phyloP scores from a whole-genome alignment of 805 yeast species.

The Debaryomyces tyrocola region DNA sequence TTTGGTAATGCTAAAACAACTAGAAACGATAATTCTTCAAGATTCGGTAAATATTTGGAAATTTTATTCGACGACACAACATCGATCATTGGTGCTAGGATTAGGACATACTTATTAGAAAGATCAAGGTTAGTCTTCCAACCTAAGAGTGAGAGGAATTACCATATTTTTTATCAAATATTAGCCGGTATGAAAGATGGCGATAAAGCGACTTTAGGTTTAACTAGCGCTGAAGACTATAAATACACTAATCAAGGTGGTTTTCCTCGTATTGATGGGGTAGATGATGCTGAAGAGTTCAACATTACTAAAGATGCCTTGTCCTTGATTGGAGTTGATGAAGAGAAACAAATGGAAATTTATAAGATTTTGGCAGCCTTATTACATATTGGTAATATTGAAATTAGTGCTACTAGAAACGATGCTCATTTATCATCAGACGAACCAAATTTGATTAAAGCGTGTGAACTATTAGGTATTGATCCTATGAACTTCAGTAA shows the following conservation, averaged over 20 bases:
- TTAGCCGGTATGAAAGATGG: slow-evolving; percentile 66
- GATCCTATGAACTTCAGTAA: slow-evolving; percentile 73
- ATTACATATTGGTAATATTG: slow-evolving; percentile 90
- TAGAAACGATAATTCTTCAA: slow-evolving; percentile 94
- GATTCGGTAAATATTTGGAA: slow-evolving; percentile 95
- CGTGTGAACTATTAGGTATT: slow-evolving; percentile 81
- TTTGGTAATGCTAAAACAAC: slow-evolving; percentile 98
- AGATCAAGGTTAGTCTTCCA: slow-evolving; percentile 94
- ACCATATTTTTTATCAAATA: slow-evolving; percentile 91
- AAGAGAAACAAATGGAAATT: slow-evolving; percentile 59
- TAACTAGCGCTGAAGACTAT: slow-evolving; percentile 66
- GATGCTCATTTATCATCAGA: slow-evolving; percentile 81
- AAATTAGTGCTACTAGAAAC: slow-evolving; percentile 77
- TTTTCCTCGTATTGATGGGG: slow-evolving; percentile 63
- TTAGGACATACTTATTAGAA: slow-evolving; percentile 89
- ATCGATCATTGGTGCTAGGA: slow-evolving; percentile 89
- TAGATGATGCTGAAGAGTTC: slow-evolving; percentile 83
- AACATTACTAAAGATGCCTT: slow-evolving; percentile 74
- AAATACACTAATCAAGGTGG: slow-evolving; percentile 91
- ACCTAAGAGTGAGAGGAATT: slow-evolving; percentile 87
- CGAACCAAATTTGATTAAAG: slow-evolving; percentile 80
- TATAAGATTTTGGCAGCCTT: slow-evolving; percentile 84
- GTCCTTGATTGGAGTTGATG: slow-evolving; percentile 69
- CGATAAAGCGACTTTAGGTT: slow-evolving; percentile 56
- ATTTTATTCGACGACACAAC: slow-evolving; percentile 75